These are phyloP conservation scores for Papiliotrema nemorosa DNA, from an alignment of 1,284 basidiomycete species.

Conservation along the genomic window DNA sequence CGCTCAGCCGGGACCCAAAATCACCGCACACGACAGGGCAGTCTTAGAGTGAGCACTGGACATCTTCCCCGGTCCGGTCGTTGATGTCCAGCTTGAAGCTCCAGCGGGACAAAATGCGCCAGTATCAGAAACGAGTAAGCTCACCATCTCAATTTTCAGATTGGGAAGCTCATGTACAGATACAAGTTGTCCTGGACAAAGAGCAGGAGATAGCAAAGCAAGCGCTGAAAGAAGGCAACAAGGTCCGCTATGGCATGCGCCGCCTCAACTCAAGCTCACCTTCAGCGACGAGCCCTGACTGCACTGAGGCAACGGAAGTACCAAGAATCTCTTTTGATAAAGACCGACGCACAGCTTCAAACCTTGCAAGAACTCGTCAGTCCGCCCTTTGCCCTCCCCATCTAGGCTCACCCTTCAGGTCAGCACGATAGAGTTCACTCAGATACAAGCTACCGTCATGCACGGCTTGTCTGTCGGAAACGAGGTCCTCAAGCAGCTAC, in stretches of 20 bases:
- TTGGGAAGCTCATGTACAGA: constrained; percentile 53
- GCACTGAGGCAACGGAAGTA: constrained; percentile 88
- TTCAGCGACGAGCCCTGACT: constrained; percentile 63
- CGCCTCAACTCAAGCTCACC: not conserved
- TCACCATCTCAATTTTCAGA: not conserved
- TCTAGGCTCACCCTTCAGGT: constrained; percentile 57
- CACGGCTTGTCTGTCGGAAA: constrained; percentile 92
- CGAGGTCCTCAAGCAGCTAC: constrained; percentile 86
- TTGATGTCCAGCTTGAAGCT: constrained; percentile 70
- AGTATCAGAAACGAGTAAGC: constrained; percentile 87
- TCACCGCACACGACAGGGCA: constrained; percentile 88
- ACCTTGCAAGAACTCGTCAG: constrained; percentile 84
- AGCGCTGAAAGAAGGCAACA: constrained; percentile 75
- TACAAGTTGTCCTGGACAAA: constrained; percentile 77
- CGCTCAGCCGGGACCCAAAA: constrained; percentile 76
- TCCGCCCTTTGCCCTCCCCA: not conserved
- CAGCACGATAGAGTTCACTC: constrained; percentile 91
- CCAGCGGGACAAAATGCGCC: constrained; percentile 90
- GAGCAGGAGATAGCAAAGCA: constrained; percentile 86
- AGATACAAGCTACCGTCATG: constrained; percentile 87
- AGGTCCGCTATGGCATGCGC: constrained; percentile 52
- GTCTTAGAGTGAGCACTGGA: constrained; percentile 80
- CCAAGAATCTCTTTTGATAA: constrained; percentile 78
- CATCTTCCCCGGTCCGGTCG: constrained; percentile 6
- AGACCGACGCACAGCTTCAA: constrained; percentile 87